phyloP scores from a whole-genome alignment of 2,329 filamentous ascomycete genomes.

The Diaporthe sp. region DNA sequence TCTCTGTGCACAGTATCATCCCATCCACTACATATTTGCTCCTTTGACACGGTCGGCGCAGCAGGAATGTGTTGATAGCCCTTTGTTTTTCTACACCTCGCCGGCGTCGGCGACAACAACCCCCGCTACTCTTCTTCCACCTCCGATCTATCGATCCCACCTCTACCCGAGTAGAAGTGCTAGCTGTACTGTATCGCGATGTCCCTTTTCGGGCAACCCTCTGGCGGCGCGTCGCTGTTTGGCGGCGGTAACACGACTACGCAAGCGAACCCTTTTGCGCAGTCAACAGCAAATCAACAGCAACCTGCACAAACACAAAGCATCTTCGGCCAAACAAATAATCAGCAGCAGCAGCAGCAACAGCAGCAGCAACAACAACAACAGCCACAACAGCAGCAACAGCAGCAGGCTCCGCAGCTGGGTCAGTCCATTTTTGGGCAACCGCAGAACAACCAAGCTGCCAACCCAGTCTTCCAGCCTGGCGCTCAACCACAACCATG shows the following conservation, averaged over 20 bases:
- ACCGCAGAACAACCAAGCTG: constrained; percentile 49
- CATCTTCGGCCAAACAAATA: constrained; percentile 57
- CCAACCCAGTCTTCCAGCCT: constrained; percentile 67
- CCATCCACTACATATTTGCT: neutral
- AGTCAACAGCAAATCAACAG: constrained; percentile 45
- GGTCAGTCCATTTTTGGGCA: constrained; percentile 44
- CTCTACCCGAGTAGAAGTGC: neutral
- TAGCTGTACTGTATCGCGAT: constrained; percentile 10
- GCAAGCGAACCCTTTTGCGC: constrained; percentile 45
- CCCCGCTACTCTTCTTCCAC: neutral
- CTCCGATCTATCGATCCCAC: constrained; percentile 8
- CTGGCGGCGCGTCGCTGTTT: constrained; percentile 46
- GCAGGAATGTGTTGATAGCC: constrained; percentile 39
- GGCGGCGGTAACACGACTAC: constrained; percentile 41
- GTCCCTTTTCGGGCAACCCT: constrained; percentile 42
- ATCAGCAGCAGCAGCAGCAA: constrained; percentile 57
- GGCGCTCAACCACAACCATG: constrained; percentile 43
- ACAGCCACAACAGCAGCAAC: constrained; percentile 55
- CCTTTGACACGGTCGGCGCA: constrained; percentile 3
- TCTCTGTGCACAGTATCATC: neutral
- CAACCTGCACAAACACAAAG: constrained; percentile 47
- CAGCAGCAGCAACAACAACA: constrained; percentile 43
- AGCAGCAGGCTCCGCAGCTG: constrained; percentile 52
- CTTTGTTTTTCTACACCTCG: constrained; percentile 39
- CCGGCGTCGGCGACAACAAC: neutral